Base-by-base conservation (phyloP, 139 green algal genomes). In the Chlorella sp. region DNA sequence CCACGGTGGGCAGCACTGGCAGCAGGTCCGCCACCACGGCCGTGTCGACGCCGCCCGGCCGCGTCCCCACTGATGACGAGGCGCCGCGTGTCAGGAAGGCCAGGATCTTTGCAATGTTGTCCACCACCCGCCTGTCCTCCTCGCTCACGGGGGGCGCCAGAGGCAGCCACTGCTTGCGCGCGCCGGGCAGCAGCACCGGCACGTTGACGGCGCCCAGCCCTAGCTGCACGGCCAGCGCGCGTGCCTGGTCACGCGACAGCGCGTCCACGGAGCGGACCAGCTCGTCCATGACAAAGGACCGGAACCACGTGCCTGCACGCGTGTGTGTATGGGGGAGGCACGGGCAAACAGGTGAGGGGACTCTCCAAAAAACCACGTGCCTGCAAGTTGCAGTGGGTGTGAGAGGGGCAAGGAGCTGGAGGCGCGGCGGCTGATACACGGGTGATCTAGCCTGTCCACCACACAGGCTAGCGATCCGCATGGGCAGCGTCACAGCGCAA, bases 241-340 rank as follows among this genome's bases (percentile, higher is more conserved):
- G 23, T 5, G 74, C 42, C 80, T 97, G 91, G 62, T 95, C 85
- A 0, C 95, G 55, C 2, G 79, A 90, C 29, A 98, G 69, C 1
- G 94, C 95, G 74, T 99, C 95, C n/a, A 99, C 91, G 70, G 73
- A 83, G 79, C 95, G 96, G 31, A 98, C 95, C 29, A 95, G 74
- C 89, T 99, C 95, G 42, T 98, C 93, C 42, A 96, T 77, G 27
- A 99, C 69, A 75, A 99, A 98, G 24, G 95, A 85, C 10, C 95
- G 81, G 89, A 99, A 98, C 74, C 97, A 93, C 23, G 62, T 55
- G 70, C 95, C 95, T 74, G 97, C n/a, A n/a, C n/a, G n/a, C n/a
- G n/a, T n/a, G n/a, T n/a, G n/a, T n/a, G n/a, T n/a, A n/a, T n/a
- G n/a, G n/a, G n/a, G n/a, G n/a, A n/a, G n/a, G n/a, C n/a, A n/a